Conservation (phyloP, 768 basidiomycete genomes). For the Jaapia argillacea region DNA sequence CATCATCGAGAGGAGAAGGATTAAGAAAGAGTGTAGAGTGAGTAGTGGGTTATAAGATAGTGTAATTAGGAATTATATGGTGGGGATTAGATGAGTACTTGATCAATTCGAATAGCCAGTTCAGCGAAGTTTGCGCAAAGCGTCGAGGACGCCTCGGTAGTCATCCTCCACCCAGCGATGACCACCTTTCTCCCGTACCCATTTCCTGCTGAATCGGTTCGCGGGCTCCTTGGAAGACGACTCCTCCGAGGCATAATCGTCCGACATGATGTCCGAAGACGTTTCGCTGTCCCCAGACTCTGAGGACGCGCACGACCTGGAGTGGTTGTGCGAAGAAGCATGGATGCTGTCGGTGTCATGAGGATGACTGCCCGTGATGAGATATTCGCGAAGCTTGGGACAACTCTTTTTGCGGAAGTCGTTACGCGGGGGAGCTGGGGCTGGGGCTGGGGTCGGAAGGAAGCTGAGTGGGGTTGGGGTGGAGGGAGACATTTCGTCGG, state of each 20-base stretch:
- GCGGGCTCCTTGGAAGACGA: not conserved
- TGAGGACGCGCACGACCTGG: conserved; percentile 5
- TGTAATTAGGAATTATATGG: conserved; percentile 3
- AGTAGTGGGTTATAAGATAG: conserved; percentile 4
- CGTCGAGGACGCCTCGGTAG: not conserved
- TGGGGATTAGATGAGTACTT: too few species aligned
- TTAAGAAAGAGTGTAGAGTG: conserved; percentile 8
- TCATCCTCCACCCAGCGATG: not conserved
- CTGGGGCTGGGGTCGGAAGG: too few species aligned
- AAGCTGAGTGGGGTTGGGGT: too few species aligned
- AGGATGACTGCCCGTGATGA: too few species aligned
- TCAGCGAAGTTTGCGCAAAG: not conserved
- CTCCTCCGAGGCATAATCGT: not conserved
- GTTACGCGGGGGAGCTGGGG: too few species aligned
- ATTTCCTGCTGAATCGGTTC: not conserved
- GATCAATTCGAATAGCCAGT: too few species aligned
- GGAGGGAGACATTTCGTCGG: too few species aligned
- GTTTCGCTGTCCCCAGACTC: not conserved
- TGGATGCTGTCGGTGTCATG: too few species aligned
- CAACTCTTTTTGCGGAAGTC: too few species aligned
- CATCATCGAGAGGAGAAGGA: too few species aligned
- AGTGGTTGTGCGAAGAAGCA: too few species aligned
- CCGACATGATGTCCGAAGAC: conserved; percentile 1
- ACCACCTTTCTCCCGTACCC: not conserved
- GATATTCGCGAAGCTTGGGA: too few species aligned